Evolutionary conservation across 148 eudicot genomes (phyloP).

Genomic region (Polygonum aviculare): DNA sequence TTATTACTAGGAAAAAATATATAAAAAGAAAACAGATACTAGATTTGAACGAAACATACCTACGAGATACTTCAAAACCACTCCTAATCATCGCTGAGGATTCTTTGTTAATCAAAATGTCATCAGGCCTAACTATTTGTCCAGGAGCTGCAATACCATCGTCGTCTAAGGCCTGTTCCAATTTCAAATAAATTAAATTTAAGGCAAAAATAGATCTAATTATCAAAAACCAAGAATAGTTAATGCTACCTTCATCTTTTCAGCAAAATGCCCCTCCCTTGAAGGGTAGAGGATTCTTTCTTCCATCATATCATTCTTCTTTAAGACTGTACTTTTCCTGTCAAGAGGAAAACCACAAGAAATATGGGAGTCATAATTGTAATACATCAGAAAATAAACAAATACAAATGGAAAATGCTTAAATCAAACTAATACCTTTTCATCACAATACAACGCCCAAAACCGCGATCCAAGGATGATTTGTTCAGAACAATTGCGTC

Average conservation of each 20-base stretch:
- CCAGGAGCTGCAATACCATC: slow-evolving; percentile 98
- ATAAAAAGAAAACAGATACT: background rate
- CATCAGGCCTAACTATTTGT: slow-evolving; percentile 62
- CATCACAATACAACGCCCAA: slow-evolving; percentile 97
- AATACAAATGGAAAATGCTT: background rate
- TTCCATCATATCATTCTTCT: slow-evolving; percentile 35
- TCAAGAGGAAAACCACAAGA: background rate
- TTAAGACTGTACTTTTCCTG: slow-evolving; percentile 42
- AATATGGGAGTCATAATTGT: background rate
- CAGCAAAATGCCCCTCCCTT: slow-evolving; percentile 47
- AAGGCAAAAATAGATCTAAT: background rate
- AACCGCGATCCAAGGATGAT: slow-evolving; percentile 96
- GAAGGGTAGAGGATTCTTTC: slow-evolving; percentile 60
- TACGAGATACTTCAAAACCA: slow-evolving; percentile 25
- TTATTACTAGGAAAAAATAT: background rate
- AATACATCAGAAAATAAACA: background rate
- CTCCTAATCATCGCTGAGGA: slow-evolving; percentile 42
- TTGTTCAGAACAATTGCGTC: slow-evolving; percentile 99
- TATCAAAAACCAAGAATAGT: background rate
- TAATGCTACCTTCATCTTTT: slow-evolving; percentile 56
- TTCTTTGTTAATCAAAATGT: slow-evolving; percentile 66
- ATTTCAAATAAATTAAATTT: background rate
- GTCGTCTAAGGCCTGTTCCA: slow-evolving; percentile 61
- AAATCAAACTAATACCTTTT: slow-evolving; percentile 45
- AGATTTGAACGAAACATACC: slow-evolving; percentile 22